phyloP scores from a whole-genome alignment of 768 basidiomycete genomes.

The Pulveroboletus sp. region DNA sequence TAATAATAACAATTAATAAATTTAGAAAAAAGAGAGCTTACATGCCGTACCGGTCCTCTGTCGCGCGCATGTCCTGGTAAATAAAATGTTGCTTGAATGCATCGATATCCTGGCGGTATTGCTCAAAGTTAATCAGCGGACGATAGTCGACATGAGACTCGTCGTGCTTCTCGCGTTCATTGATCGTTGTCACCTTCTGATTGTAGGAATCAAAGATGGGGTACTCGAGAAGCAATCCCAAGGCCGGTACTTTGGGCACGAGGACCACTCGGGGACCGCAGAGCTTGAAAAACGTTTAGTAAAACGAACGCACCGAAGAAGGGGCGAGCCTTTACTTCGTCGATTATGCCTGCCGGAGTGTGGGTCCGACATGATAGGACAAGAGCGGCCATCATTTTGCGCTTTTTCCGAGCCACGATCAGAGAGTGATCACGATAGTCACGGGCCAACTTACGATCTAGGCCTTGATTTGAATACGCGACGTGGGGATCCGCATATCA shows the following conservation, averaged over 20 bases:
- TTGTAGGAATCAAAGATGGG: conserved; percentile 82
- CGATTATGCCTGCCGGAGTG: conserved; percentile 70
- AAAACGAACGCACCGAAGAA: background rate
- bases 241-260: conserved; percentile 92
- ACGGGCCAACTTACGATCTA: conserved; percentile 28
- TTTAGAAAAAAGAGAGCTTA: conserved; percentile 42
- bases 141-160: conserved; percentile 58
- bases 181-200: conserved; percentile 41
- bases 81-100: conserved; percentile 83
- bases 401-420: conserved; percentile 42
- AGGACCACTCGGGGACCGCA: conserved; percentile 75
- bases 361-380: conserved; percentile 75
- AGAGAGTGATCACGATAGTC: conserved; percentile 2
- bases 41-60: conserved; percentile 77
- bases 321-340: conserved; percentile 45
- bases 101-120: conserved; percentile 62
- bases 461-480: conserved; percentile 12
- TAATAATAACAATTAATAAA: too few relatives aligned
- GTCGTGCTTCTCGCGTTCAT: conserved; percentile 41
- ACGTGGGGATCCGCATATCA: conserved; percentile 13
- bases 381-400: conserved; percentile 92
- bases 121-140: conserved; percentile 67
- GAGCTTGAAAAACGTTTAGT: conserved; percentile 40
- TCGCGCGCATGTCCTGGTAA: conserved; percentile 79
- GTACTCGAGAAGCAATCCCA: conserved; percentile 88